A percentile compares a stretch with the other conserved stretches of the same genome.
Evolutionary conservation across 2,329 filamentous ascomycete genomes (phyloP).

Genomic region (Berkeleyomyces rouxiae): DNA sequence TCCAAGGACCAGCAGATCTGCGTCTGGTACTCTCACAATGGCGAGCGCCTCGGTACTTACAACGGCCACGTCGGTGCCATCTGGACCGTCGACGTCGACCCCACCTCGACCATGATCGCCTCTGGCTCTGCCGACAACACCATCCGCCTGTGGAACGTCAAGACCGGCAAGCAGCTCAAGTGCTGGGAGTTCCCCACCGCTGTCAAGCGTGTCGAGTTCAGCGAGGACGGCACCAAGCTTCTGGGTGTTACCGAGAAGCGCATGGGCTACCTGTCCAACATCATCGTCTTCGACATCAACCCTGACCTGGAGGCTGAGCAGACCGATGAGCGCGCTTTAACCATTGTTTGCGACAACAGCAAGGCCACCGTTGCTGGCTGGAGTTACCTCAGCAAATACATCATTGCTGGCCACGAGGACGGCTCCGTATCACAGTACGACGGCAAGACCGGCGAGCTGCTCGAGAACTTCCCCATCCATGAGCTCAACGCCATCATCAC

Average conservation of each 20-base stretch:
- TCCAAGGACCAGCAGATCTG: slow-evolving; percentile 94
- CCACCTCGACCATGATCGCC: slow-evolving; percentile 77
- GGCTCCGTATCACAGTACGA: slow-evolving; percentile 85
- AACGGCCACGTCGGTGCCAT: slow-evolving; percentile 93
- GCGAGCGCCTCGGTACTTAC: slow-evolving; percentile 93
- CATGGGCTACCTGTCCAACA: slow-evolving; percentile 88
- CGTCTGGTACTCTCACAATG: slow-evolving; percentile 94
- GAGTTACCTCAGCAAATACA: slow-evolving; percentile 88
- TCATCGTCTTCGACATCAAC: slow-evolving; percentile 81
- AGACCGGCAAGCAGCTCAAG: slow-evolving; percentile 84
- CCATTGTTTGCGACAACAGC: slow-evolving; percentile 86
- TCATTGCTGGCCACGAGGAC: slow-evolving; percentile 95
- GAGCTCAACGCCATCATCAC: slow-evolving; percentile 71
- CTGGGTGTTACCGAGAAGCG: slow-evolving; percentile 96
- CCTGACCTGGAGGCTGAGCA: slow-evolving; percentile 71
- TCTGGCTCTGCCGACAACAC: slow-evolving; percentile 97
- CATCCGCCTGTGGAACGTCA: slow-evolving; percentile 90
- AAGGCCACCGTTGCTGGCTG: slow-evolving; percentile 96
- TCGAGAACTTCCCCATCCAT: slow-evolving; percentile 66
- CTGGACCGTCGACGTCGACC: slow-evolving; percentile 96
- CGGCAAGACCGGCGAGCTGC: slow-evolving; percentile 72
- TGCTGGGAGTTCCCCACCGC: slow-evolving; percentile 95
- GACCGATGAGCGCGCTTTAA: slow-evolving; percentile 63
- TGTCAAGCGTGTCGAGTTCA: slow-evolving; percentile 96
- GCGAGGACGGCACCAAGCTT: slow-evolving; percentile 76